Base-by-base conservation (phyloP, 805 yeast genomes). In the Cyberlindnera misumaiensis region DNA sequence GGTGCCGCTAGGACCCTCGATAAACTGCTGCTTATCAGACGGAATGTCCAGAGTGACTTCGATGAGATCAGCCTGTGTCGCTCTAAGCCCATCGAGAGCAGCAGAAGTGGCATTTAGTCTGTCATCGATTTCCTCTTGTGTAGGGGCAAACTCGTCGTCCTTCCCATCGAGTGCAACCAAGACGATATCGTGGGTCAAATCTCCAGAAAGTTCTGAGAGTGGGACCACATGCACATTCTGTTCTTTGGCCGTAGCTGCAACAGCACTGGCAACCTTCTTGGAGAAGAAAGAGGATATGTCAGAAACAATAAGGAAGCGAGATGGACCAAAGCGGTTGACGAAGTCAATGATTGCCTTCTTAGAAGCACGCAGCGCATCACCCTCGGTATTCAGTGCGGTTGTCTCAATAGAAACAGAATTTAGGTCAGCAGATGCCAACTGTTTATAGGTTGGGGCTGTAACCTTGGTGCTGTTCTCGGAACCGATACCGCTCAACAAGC, bases 291-390 rank as follows among this genome's bases (percentile, higher is more conserved):
- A 62, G 48, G 83, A 86, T 46, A 90, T 72, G 51, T 84, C 95
- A 7, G 65, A 56, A 32, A 86, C 63, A 10, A 65, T 63, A 43
- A 64, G 62, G 26, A 86, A 72, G 42, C 75, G 74, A 31, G 72
- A 66, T 27, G 97, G 96, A 8, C 86, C 67, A 39, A 81, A 70
- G 37, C 68, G 65, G 61, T 86, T 88, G 39, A 93, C 96, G 15
- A 70, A 62, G 27, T 75, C 68, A 41, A 93, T 86, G 42, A 93
- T 68, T 14, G 75, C 75, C 47, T 77, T 79, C 61, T 89, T 84
- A 28, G 87, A 83, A 11, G 58, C 51, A 55, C 80, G 78, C 45
- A 75, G 70, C 4, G 75, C 75, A 24, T 62, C 70, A 37, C 68
- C 62, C 17, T 63, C 73, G 32, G 64, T 65, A 30, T 66, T 61